A percentile compares a stretch with the other conserved stretches of the same genome.
These are phyloP conservation scores for Brachypodium distachyon DNA, from an alignment of 202 grass and related monocot genomes.

Conservation along the genomic window DNA sequence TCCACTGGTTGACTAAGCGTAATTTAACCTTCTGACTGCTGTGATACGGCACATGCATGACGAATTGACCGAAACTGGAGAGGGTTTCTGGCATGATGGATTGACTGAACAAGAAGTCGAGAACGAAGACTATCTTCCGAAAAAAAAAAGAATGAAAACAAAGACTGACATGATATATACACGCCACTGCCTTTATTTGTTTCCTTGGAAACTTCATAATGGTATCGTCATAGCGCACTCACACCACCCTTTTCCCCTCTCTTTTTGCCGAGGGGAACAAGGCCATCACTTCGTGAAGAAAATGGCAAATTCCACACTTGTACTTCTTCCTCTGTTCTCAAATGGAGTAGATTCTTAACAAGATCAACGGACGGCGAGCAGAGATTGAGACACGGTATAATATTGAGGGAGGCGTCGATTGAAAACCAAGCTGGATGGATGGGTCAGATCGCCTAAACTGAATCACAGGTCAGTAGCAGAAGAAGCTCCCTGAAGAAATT, in stretches of 20 bases:
- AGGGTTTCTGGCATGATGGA: neutral
- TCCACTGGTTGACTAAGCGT: neutral
- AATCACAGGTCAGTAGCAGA: neutral
- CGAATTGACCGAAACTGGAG: neutral
- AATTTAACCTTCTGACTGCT: neutral
- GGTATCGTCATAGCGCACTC: neutral
- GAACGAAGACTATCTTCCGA: neutral
- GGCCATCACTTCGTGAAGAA: neutral
- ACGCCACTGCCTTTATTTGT: neutral
- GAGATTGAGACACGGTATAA: neutral
- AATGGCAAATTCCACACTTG: neutral
- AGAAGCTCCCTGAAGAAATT: neutral
- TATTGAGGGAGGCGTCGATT: neutral
- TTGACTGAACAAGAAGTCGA: neutral
- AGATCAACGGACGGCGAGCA: neutral
- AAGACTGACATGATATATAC: neutral
- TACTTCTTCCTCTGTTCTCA: neutral
- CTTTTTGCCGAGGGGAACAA: neutral
- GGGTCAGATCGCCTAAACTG: neutral
- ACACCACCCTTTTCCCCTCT: neutral
- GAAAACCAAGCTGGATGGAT: neutral
- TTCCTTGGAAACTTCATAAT: neutral
- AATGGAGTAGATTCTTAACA: neutral
- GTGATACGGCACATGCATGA: neutral
- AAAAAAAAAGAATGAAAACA: neutral